Percentiles rank a stretch among this genome's conserved stretches.
These are phyloP conservation scores for Harringtonia aguacate DNA, from an alignment of 2,329 filamentous ascomycete genomes.

Conservation along the genomic window DNA sequence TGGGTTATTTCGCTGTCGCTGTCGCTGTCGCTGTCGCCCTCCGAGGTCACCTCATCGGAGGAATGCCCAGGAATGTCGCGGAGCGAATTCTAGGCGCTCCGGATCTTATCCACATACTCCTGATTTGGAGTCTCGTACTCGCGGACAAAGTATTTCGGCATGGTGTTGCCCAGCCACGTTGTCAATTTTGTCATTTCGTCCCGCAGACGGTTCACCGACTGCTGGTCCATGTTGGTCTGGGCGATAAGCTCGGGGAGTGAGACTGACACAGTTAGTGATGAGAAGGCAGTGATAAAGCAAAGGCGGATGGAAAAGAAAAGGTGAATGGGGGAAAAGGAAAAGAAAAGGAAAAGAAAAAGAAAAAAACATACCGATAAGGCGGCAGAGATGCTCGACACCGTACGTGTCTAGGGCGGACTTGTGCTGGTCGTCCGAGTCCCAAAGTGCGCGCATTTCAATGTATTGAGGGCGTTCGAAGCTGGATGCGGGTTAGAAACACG, in stretches of 20 bases:
- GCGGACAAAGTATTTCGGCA: slow-evolving; percentile 64
- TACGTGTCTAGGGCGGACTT: slow-evolving; percentile 73
- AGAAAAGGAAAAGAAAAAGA: not conserved
- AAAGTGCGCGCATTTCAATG: slow-evolving; percentile 61
- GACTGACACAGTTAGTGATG: slow-evolving; percentile 37
- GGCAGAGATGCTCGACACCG: slow-evolving; percentile 82
- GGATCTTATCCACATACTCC: slow-evolving; percentile 62
- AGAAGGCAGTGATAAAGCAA: too few relatives aligned
- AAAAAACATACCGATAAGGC: slow-evolving; percentile 64
- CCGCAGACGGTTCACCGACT: slow-evolving; percentile 77
- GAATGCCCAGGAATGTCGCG: too few relatives aligned
- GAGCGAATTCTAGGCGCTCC: slow-evolving; percentile 23
- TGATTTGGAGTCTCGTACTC: slow-evolving; percentile 64
- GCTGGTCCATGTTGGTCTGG: slow-evolving; percentile 95
- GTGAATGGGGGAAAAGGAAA: not conserved
- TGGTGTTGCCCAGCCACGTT: slow-evolving; percentile 71
- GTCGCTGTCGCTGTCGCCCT: not conserved
- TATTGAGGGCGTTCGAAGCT: slow-evolving; percentile 90
- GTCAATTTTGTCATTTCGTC: slow-evolving; percentile 84
- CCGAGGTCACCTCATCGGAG: not conserved
- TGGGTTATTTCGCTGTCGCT: too few relatives aligned
- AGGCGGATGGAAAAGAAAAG: too few relatives aligned
- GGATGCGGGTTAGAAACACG: not conserved
- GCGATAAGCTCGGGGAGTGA: slow-evolving; percentile 87
- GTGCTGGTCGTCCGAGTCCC: slow-evolving; percentile 44